Evolutionary conservation across 345 rosid genomes (phyloP), one percentile per base, ranked within the genome.

Genomic region (Microcos paniculata): DNA sequence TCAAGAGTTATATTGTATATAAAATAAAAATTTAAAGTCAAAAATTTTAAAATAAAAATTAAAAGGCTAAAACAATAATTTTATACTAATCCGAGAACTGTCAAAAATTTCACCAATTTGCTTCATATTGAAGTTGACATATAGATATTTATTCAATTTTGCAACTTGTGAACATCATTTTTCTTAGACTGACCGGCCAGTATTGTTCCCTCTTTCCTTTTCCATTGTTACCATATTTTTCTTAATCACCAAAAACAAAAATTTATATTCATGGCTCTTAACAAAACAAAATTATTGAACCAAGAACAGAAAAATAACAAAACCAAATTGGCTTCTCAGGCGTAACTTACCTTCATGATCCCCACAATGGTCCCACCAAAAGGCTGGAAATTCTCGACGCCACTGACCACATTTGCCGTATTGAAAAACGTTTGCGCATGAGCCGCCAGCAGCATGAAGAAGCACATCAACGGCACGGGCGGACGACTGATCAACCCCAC

Each of bases 351-450:
- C 98, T 92, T 94, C 94, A 92, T 84, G 28, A 91, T 89, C 23
- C 98, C 98, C 1, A 94, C 97, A 38, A 89, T 89, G 19, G 98
- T 92, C 74, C 98, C 98, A 64, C 97, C 83, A 78, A 89, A 92
- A 53, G 74, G 80, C 16, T 86, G 78, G 74, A 92, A 92, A 73
- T 94, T 94, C 71, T 80, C 85, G 0, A 94, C 95, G 11, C 91
- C 92, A 56, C 89, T 88, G 64, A 94, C 97, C 0, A 92, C 95
- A 21, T 92, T 81, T 2, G 94, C 82, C 55, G 97, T 92, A 73
- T 89, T 91, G 14, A 89, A 90, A 58, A 91, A 94, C 13, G 92
- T 91, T 74, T 87, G 94, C 35, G 90, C 84, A 10, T 92, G 98
- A 8, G 97, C 87, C 3, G 94, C 97, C 72, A 92, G 0, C 62